phyloP scores from a whole-genome alignment of 768 basidiomycete species.

The Naganishia vaughanmartiniae region DNA sequence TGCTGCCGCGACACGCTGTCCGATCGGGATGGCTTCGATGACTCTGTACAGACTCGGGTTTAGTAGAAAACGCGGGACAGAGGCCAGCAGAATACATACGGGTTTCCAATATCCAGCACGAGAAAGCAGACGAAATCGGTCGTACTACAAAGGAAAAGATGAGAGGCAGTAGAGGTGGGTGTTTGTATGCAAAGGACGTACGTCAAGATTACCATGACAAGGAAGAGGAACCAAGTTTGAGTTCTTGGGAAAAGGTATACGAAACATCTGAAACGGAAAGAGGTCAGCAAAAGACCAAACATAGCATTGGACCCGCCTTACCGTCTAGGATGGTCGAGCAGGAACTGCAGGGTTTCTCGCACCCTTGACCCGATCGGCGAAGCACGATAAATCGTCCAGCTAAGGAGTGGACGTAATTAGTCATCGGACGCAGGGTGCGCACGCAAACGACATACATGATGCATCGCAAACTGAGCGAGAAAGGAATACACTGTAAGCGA shows the following conservation, averaged over 20 bases:
- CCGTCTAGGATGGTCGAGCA: conserved; percentile 86
- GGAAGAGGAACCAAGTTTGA: conserved; percentile 86
- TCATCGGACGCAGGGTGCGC: not conserved
- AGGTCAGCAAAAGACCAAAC: not conserved
- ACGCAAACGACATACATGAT: conserved; percentile 62
- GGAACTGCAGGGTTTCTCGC: conserved; percentile 79
- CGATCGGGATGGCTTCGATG: conserved; percentile 67
- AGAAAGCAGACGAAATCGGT: conserved; percentile 90
- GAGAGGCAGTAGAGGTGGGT: not conserved
- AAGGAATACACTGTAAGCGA: conserved; percentile 3
- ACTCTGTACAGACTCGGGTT: conserved; percentile 40
- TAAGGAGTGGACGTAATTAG: conserved; percentile 49
- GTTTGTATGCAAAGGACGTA: conserved; percentile 51
- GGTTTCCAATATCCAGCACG: conserved; percentile 72
- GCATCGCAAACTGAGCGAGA: conserved; percentile 66
- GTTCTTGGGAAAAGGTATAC: conserved; percentile 87
- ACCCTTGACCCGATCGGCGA: conserved; percentile 63
- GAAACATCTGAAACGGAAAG: conserved; percentile 61
- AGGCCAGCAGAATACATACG: not conserved
- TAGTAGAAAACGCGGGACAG: not conserved
- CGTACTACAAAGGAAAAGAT: conserved; percentile 54
- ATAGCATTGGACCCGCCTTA: conserved; percentile 25
- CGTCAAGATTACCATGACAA: conserved; percentile 68
- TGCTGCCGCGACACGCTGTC: conserved; percentile 69
- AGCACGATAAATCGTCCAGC: conserved; percentile 70